Conservation (phyloP, 139 green algal species). For the Tetradesmus obliquus region DNA sequence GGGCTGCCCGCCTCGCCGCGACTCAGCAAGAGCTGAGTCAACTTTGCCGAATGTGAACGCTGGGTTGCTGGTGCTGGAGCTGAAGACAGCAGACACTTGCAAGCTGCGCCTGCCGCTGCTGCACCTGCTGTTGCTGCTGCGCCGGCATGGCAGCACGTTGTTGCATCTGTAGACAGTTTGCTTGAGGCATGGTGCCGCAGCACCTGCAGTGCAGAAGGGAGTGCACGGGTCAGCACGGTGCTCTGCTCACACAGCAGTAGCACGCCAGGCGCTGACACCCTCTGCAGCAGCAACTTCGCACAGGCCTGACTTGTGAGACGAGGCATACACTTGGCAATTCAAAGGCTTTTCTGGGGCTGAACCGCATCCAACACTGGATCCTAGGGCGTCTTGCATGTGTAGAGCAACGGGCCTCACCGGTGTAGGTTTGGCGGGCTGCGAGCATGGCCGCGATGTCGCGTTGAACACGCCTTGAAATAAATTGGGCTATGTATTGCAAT, state of each 20-base stretch:
- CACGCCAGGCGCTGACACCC: background rate
- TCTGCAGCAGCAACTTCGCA: background rate
- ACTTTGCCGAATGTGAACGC: constrained; percentile 43
- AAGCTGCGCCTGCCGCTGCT: background rate
- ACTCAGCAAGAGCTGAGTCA: constrained; percentile 46
- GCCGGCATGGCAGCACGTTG: background rate
- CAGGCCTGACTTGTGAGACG: background rate
- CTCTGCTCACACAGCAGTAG: background rate
- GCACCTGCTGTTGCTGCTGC: background rate
- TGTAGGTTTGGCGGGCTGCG: background rate
- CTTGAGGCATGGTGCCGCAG: background rate
- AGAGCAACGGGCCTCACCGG: background rate
- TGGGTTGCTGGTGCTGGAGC: constrained; percentile 13
- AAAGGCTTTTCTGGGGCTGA: background rate
- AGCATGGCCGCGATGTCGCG: background rate
- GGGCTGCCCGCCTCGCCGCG: background rate
- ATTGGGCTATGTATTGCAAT: background rate
- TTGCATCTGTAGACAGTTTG: background rate
- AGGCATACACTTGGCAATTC: background rate
- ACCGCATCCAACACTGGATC: background rate
- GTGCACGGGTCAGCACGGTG: background rate
- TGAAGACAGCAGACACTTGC: background rate
- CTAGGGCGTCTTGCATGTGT: background rate
- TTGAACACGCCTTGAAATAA: background rate
- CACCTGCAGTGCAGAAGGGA: background rate